A percentile compares a stretch with the other conserved stretches of the same genome.
Conservation (phyloP, 192 early-diverging fungal species). For the Coemansia sp. region DNA sequence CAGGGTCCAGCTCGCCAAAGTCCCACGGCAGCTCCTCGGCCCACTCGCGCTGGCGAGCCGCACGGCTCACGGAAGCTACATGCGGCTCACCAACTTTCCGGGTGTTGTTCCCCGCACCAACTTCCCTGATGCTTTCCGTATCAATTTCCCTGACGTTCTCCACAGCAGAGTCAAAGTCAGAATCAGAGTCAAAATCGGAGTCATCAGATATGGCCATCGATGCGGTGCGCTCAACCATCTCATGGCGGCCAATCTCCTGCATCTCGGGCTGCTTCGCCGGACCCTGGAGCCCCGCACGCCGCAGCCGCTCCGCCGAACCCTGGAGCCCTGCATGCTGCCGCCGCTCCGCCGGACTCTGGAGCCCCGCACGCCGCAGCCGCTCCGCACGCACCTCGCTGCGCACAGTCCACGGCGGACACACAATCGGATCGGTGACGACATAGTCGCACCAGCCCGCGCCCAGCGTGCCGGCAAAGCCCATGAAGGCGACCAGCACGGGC, state of each 20-base stretch:
- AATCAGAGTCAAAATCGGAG: not conserved
- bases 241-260: constrained; percentile 20
- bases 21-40: constrained; percentile 50
- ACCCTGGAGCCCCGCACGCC: constrained; percentile 2
- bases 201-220: constrained; percentile 5
- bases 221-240: constrained; percentile 24
- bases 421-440: constrained; percentile 73
- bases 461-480: constrained; percentile 93
- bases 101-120: no score
- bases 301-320: constrained; percentile 29
- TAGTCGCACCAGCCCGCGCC: constrained; percentile 85
- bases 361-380: constrained; percentile 20
- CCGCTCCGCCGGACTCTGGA: not conserved
- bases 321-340: constrained; percentile 13
- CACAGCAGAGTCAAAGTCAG: no score
- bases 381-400: constrained; percentile 57
- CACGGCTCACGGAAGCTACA: not conserved
- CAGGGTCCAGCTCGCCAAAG: constrained; percentile 53
- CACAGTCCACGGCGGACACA: constrained; percentile 70
- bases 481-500: constrained; percentile 85
- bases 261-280: constrained; percentile 12
- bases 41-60: constrained; percentile 42
- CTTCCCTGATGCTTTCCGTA: no score
- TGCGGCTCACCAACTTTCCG: no score
- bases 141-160: no score